phyloP scores from a whole-genome alignment of 345 rosid genomes.

The Sonneratia alba region DNA sequence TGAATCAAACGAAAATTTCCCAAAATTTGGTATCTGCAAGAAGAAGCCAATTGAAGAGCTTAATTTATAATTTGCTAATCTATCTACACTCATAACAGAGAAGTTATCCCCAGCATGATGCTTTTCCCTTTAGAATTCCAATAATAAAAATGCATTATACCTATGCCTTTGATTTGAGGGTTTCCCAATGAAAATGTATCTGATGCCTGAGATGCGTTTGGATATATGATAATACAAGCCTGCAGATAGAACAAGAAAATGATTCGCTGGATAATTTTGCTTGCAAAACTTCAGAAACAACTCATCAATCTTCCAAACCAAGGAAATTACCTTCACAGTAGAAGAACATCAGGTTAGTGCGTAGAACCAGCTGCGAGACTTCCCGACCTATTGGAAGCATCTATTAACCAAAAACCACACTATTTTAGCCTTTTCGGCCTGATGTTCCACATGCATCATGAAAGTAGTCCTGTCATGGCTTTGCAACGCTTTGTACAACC shows the following conservation, averaged over 20 bases:
- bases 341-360: constrained; percentile 90
- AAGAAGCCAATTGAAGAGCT: constrained; percentile 17
- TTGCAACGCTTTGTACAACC: not conserved
- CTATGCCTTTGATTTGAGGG: constrained; percentile 92
- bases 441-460: not conserved
- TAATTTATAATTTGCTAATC: constrained; percentile 4
- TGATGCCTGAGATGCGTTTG: constrained; percentile 77
- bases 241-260: constrained; percentile 18
- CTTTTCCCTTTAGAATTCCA: not conserved
- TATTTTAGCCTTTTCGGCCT: not conserved
- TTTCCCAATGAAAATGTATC: constrained; percentile 83
- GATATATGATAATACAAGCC: constrained; percentile 91
- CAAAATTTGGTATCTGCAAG: constrained; percentile 73
- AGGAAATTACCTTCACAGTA: constrained; percentile 82
- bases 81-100: not conserved
- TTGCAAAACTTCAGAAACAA: not conserved
- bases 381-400: constrained; percentile 75
- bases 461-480: not conserved
- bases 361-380: constrained; percentile 65
- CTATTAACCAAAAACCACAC: constrained; percentile 14
- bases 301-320: constrained; percentile 7
- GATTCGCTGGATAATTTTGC: constrained; percentile 1
- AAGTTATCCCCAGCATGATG: not conserved
- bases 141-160: constrained; percentile 16
- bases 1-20: constrained; percentile 90